Percentiles rank a stretch among this genome's conserved stretches.
Conservation (phyloP, 495 filamentous ascomycete species). For the Xylaria acuta region DNA sequence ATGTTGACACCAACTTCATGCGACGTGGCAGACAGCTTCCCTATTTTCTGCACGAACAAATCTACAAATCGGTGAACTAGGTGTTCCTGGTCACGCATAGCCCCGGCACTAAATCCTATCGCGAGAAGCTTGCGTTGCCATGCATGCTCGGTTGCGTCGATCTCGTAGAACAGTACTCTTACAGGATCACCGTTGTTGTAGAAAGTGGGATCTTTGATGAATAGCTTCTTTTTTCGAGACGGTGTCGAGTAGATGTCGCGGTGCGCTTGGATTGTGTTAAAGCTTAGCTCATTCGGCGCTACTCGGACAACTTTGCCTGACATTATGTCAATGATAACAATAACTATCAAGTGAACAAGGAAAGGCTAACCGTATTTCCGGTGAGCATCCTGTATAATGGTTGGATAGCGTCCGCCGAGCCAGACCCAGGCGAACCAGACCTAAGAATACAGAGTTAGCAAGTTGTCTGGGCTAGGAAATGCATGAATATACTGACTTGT, state of each 20-base stretch:
- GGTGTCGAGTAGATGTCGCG: constrained; percentile 51
- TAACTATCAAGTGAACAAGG: background rate
- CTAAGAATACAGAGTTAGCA: constrained; percentile 9
- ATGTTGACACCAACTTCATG: constrained; percentile 42
- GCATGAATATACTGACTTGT: constrained; percentile 27
- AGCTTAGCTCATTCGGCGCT: constrained; percentile 52
- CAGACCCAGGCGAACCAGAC: constrained; percentile 34
- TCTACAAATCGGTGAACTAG: constrained; percentile 52
- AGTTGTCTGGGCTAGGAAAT: background rate
- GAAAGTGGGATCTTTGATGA: constrained; percentile 40
- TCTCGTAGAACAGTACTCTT: constrained; percentile 33
- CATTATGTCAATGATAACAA: constrained; percentile 26
- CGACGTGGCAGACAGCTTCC: constrained; percentile 31
- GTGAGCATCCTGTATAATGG: constrained; percentile 31
- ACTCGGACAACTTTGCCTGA: constrained; percentile 47
- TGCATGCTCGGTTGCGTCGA: constrained; percentile 40
- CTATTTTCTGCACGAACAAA: constrained; percentile 46
- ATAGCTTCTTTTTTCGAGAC: constrained; percentile 38
- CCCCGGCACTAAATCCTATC: constrained; percentile 38
- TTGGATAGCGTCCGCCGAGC: constrained; percentile 32
- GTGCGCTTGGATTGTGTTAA: constrained; percentile 47
- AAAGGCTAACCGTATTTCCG: constrained; percentile 35
- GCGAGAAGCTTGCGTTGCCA: constrained; percentile 40
- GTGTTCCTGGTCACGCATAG: constrained; percentile 51
- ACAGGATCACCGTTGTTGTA: constrained; percentile 40